Percentiles rank a stretch among this genome's conserved stretches.
Conservation (phyloP, 225 moss, liverwort and hornwort species). For the Asterella californica region DNA sequence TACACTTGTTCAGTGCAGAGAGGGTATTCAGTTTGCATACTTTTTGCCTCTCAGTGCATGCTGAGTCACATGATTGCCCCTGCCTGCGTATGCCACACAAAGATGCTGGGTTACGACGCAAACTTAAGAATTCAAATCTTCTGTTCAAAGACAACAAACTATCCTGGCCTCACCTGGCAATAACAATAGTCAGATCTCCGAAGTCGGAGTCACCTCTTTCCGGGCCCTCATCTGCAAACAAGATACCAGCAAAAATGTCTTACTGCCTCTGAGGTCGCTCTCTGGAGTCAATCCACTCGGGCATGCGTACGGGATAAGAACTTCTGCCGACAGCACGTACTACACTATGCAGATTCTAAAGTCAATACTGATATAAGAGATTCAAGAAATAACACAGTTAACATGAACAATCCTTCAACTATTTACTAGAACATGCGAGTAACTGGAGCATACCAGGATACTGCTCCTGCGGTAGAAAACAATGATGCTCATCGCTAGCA, state of each 20-base stretch:
- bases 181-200: constrained; percentile 53
- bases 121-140: neutral
- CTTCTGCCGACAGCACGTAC: neutral
- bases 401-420: neutral
- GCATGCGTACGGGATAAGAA: neutral
- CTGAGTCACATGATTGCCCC: constrained; percentile 65
- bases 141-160: neutral
- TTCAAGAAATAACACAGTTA: neutral
- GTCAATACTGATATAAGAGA: no score
- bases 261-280: neutral
- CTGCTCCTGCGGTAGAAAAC: constrained; percentile 48
- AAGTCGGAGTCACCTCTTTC: constrained; percentile 45
- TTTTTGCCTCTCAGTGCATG: constrained; percentile 50
- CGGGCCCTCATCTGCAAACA: constrained; percentile 26
- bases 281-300: neutral
- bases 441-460: constrained; percentile 46
- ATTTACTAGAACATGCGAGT: neutral
- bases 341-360: neutral
- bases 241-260: neutral
- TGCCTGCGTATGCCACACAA: constrained; percentile 45
- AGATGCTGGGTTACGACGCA: neutral
- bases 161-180: constrained; percentile 47
- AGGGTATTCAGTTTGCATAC: constrained; percentile 54
- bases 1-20: constrained; percentile 57
- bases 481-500: constrained; percentile 69